phyloP scores from a whole-genome alignment of 1,139 yeast genomes.

The Blastobotrys elegans region DNA sequence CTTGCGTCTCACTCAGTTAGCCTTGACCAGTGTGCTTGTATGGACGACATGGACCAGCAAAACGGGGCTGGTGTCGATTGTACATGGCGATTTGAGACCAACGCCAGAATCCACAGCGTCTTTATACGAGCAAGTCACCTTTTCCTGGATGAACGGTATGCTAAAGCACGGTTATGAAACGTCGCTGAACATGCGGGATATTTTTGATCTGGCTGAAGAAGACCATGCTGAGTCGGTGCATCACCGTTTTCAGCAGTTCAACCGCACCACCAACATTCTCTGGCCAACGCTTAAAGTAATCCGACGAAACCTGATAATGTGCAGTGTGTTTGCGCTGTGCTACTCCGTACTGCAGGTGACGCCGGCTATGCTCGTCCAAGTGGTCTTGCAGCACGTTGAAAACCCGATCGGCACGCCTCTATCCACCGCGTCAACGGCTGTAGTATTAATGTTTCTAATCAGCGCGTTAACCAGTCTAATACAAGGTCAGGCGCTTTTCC shows the following conservation, averaged over 20 bases:
- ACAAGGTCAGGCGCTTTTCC: slow-evolving; percentile 40
- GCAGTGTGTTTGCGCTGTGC: neutral
- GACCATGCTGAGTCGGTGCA: neutral
- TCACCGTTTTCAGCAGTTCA: neutral
- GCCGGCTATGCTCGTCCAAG: slow-evolving; percentile 44
- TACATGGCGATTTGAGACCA: too few species aligned
- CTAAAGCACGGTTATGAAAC: neutral
- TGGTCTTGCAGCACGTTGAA: slow-evolving; percentile 7
- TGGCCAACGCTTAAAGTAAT: neutral
- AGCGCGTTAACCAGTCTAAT: neutral
- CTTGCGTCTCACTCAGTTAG: neutral
- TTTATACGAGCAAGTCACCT: neutral
- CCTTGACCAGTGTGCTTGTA: neutral
- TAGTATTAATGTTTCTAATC: slow-evolving; percentile 7
- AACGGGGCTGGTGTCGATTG: neutral
- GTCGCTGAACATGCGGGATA: neutral
- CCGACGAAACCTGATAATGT: neutral
- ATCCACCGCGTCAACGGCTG: slow-evolving; percentile 41
- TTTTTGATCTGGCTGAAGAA: neutral
- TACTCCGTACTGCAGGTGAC: slow-evolving; percentile 68
- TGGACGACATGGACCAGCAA: neutral
- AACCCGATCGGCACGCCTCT: slow-evolving; percentile 74
- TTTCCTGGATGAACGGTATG: neutral
- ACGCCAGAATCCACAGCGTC: neutral
- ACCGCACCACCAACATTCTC: neutral